A percentile compares a stretch with the other conserved stretches of the same genome.
Evolutionary conservation across 306 rosid genomes (phyloP).

Genomic region (Cucumis hystrix): DNA sequence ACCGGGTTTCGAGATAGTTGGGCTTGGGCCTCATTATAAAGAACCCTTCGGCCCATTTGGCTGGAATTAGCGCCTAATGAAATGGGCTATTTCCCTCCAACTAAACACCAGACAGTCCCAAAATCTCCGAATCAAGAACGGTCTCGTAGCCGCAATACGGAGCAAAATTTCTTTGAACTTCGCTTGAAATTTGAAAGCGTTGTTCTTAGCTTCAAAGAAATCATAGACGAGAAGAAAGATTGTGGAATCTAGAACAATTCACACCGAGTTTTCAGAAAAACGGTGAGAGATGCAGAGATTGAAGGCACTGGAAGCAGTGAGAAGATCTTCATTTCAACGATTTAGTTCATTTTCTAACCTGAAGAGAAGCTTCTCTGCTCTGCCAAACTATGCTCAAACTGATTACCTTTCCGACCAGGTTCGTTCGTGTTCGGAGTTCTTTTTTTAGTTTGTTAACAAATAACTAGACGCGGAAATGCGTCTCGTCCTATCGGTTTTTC

Average conservation of each 20-base stretch:
- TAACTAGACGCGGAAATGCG: background rate
- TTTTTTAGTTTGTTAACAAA: background rate
- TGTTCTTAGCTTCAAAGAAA: background rate
- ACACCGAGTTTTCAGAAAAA: background rate
- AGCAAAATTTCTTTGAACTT: background rate
- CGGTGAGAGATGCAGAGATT: constrained; percentile 44
- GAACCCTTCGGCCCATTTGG: background rate
- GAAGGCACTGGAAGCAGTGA: constrained; percentile 32
- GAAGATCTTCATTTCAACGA: constrained; percentile 24
- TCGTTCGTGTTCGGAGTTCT: constrained; percentile 16
- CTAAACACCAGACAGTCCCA: background rate
- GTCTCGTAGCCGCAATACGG: background rate
- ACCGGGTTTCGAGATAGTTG: background rate
- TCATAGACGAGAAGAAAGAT: background rate
- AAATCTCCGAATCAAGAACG: background rate
- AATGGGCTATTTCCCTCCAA: constrained; percentile 7
- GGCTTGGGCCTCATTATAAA: background rate
- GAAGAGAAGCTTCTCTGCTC: constrained; percentile 51
- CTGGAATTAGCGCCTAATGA: background rate
- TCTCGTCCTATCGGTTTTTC: background rate
- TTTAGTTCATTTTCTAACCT: constrained; percentile 12
- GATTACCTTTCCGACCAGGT: constrained; percentile 51
- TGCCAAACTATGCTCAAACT: constrained; percentile 27
- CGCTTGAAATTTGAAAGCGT: background rate
- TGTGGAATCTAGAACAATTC: background rate